Evolutionary conservation across 2,329 filamentous ascomycete species (phyloP).

Genomic region (Nannizziopsis barbatae): DNA sequence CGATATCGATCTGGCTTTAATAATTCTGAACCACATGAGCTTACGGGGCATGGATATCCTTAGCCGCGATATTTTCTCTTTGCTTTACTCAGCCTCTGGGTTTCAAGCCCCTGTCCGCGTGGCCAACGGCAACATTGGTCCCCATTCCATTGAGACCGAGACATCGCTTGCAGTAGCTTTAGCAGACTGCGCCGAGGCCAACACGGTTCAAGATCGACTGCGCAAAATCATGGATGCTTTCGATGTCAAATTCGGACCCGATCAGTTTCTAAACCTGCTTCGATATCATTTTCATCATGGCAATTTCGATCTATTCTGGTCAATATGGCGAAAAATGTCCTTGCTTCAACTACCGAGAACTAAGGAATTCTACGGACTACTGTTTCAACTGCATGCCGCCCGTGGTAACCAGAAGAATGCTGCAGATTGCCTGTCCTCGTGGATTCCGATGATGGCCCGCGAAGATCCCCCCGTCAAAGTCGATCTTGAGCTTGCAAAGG

Average conservation of each 20-base stretch:
- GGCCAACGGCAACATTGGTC: constrained; percentile 14
- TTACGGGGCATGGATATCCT: constrained; percentile 33
- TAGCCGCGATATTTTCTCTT: constrained; percentile 39
- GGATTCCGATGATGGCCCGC: constrained; percentile 48
- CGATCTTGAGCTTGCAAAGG: constrained; percentile 35
- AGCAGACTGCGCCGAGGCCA: constrained; percentile 13
- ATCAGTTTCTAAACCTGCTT: constrained; percentile 25
- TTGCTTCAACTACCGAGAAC: constrained; percentile 42
- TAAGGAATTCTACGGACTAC: constrained; percentile 43
- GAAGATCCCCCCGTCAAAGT: constrained; percentile 44
- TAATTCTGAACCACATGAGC: constrained; percentile 34
- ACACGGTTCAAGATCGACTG: constrained; percentile 19
- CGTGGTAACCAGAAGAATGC: constrained; percentile 36
- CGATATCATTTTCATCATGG: constrained; percentile 29
- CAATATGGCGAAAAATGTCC: constrained; percentile 47
- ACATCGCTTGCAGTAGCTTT: constrained; percentile 9
- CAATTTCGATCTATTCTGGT: constrained; percentile 51
- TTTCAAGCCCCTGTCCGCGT: constrained; percentile 38
- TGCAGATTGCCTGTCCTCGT: constrained; percentile 41
- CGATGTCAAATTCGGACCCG: constrained; percentile 22
- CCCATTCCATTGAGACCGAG: constrained; percentile 31
- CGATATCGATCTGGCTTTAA: constrained; percentile 29
- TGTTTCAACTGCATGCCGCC: constrained; percentile 42
- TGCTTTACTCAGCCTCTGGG: constrained; percentile 30
- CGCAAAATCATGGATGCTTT: constrained; percentile 23